Evolutionary conservation across 495 filamentous ascomycete species (phyloP).

Genomic region (Clohesyomyces aquaticus): DNA sequence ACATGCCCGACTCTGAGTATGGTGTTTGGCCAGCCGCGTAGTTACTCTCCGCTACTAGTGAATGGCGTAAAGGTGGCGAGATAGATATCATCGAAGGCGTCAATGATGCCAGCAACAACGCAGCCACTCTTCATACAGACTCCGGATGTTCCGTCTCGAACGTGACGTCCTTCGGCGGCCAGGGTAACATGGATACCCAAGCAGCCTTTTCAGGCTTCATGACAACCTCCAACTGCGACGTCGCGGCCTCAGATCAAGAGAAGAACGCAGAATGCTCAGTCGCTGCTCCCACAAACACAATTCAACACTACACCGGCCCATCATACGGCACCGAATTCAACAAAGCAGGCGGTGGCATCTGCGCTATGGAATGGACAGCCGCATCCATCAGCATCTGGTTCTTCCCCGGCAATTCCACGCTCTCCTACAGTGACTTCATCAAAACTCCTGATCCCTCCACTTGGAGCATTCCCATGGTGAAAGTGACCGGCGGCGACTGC

Average conservation of each 20-base stretch:
- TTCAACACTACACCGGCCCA: neutral
- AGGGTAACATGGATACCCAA: neutral
- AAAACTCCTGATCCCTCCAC: slow-evolving; percentile 22
- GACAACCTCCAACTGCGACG: slow-evolving; percentile 38
- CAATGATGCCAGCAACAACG: slow-evolving; percentile 38
- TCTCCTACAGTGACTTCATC: neutral
- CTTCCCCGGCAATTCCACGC: slow-evolving; percentile 29
- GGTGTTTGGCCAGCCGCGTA: slow-evolving; percentile 46
- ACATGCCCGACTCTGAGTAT: slow-evolving; percentile 42
- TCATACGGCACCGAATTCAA: slow-evolving; percentile 57
- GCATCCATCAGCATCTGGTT: slow-evolving; percentile 35
- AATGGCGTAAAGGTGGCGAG: slow-evolving; percentile 62
- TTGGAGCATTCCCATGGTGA: slow-evolving; percentile 37
- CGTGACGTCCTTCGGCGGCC: neutral
- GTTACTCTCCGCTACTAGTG: slow-evolving; percentile 32
- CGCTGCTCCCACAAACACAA: slow-evolving; percentile 10
- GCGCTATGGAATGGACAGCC: slow-evolving; percentile 39
- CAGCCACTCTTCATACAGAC: slow-evolving; percentile 44
- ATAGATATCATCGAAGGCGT: slow-evolving; percentile 48
- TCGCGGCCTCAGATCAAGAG: slow-evolving; percentile 32
- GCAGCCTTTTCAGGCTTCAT: slow-evolving; percentile 27
- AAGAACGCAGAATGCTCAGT: slow-evolving; percentile 41
- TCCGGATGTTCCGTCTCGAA: slow-evolving; percentile 40
- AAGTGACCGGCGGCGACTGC: slow-evolving; percentile 61
- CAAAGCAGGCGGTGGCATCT: slow-evolving; percentile 40